Percentiles rank a stretch among this genome's conserved stretches.
phyloP scores from a whole-genome alignment of 2,329 filamentous ascomycete genomes.

The Orbilia blumenaviensis region DNA sequence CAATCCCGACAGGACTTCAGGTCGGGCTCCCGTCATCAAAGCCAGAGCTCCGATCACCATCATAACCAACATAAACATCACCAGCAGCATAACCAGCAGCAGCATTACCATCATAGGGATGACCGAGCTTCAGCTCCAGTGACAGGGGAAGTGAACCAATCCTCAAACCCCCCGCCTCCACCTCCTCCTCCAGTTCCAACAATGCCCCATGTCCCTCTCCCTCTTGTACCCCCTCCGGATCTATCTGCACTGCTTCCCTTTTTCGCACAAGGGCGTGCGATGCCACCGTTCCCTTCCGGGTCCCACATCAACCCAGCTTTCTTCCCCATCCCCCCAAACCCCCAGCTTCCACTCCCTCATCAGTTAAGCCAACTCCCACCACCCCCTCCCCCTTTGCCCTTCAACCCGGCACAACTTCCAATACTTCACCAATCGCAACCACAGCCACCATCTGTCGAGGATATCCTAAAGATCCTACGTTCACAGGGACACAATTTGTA shows the following conservation, averaged over 20 bases:
- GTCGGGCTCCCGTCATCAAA: slow-evolving; percentile 2
- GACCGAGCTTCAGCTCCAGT: not conserved
- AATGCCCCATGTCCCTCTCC: not conserved
- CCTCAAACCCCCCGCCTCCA: not conserved
- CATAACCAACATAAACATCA: not conserved
- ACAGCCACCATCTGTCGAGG: slow-evolving; percentile 39
- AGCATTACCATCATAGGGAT: slow-evolving; percentile 9
- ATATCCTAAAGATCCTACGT: slow-evolving; percentile 40
- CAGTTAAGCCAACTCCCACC: slow-evolving; percentile 33
- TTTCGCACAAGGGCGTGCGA: not conserved
- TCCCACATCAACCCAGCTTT: slow-evolving; percentile 37
- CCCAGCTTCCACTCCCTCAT: slow-evolving; percentile 30
- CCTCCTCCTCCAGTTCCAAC: not conserved
- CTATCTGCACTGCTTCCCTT: slow-evolving; percentile 40
- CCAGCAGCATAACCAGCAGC: not conserved
- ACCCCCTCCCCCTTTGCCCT: slow-evolving; percentile 15
- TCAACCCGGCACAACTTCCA: slow-evolving; percentile 25
- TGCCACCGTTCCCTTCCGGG: slow-evolving; percentile 34
- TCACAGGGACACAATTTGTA: slow-evolving; percentile 47
- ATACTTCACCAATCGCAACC: not conserved
- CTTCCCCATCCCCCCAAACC: slow-evolving; percentile 34
- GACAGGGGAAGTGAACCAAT: not conserved
- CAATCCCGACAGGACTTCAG: slow-evolving; percentile 17
- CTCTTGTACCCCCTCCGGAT: slow-evolving; percentile 2
- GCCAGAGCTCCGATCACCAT: slow-evolving; percentile 15